Conservation (phyloP, 495 filamentous ascomycete genomes). For the Gamarada debralockiae region DNA sequence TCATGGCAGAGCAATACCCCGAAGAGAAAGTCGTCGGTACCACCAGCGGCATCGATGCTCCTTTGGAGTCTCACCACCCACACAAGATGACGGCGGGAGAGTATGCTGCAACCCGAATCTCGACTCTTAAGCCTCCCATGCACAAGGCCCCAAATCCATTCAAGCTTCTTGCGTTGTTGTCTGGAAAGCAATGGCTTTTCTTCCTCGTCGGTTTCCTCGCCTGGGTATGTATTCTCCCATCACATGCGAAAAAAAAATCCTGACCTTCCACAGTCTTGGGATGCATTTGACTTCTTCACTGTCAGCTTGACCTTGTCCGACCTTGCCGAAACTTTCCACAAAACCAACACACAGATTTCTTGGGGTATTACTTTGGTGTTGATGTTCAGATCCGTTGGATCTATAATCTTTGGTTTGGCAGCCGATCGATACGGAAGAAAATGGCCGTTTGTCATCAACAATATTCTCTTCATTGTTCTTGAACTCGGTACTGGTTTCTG, state of each 20-base stretch:
- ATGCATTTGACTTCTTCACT: conserved; percentile 91
- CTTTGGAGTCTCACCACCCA: conserved; percentile 31
- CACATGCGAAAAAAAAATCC: neutral
- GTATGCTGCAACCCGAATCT: conserved; percentile 69
- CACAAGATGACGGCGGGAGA: conserved; percentile 48
- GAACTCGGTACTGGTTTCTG: conserved; percentile 81
- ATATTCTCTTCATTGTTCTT: conserved; percentile 73
- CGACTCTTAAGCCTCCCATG: conserved; percentile 74
- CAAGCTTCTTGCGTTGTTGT: conserved; percentile 64
- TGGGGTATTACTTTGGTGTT: conserved; percentile 88
- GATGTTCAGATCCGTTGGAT: conserved; percentile 73
- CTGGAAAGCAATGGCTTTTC: conserved; percentile 76
- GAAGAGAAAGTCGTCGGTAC: neutral
- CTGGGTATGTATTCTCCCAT: conserved; percentile 46
- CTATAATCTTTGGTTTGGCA: conserved; percentile 72
- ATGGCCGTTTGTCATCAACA: conserved; percentile 86
- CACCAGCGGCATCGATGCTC: conserved; percentile 42
- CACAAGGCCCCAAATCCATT: conserved; percentile 76
- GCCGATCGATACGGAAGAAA: conserved; percentile 82
- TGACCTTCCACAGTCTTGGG: conserved; percentile 56
- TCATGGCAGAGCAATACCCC: no score
- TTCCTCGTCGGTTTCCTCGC: conserved; percentile 56
- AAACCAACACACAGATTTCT: conserved; percentile 71
- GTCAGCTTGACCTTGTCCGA: conserved; percentile 71
- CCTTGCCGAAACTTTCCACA: conserved; percentile 63